Conservation (phyloP, 2,329 filamentous ascomycete genomes). For the Pseudopyricularia javanii region DNA sequence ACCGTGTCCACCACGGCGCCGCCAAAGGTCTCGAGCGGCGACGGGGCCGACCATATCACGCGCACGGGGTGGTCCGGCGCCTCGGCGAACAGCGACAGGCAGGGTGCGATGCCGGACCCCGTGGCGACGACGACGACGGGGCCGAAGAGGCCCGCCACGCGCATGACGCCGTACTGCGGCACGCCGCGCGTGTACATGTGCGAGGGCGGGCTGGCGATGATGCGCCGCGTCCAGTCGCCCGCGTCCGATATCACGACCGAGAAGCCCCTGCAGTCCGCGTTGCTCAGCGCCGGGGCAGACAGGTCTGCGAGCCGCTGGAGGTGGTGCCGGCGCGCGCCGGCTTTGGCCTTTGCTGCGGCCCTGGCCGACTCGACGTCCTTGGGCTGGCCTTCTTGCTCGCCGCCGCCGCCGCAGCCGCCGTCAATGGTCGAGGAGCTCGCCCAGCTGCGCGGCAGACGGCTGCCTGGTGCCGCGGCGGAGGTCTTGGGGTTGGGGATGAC, state of each 20-base stretch:
- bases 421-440: conserved; percentile 2
- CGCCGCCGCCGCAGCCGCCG: no score
- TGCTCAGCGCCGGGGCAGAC: conserved; percentile 7
- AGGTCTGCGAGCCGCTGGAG: neutral
- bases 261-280: conserved; percentile 38
- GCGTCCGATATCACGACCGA: conserved; percentile 50
- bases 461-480: no score
- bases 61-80: conserved; percentile 14
- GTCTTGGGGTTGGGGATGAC: conserved; percentile 48
- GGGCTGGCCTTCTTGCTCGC: neutral
- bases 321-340: neutral
- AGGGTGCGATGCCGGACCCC: conserved; percentile 52
- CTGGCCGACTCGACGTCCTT: conserved; percentile 2
- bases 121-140: conserved; percentile 47
- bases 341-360: conserved; percentile 1
- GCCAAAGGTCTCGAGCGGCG: conserved; percentile 20
- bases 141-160: conserved; percentile 43
- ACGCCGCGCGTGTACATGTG: conserved; percentile 48
- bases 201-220: conserved; percentile 40
- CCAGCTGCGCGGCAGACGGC: neutral
- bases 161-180: conserved; percentile 44
- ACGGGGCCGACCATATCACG: conserved; percentile 21
- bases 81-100: conserved; percentile 45
- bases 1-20: conserved; percentile 17
- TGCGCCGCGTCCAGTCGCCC: conserved; percentile 50